phyloP scores from a whole-genome alignment of 768 basidiomycete genomes.

The Hygrophorus russula region DNA sequence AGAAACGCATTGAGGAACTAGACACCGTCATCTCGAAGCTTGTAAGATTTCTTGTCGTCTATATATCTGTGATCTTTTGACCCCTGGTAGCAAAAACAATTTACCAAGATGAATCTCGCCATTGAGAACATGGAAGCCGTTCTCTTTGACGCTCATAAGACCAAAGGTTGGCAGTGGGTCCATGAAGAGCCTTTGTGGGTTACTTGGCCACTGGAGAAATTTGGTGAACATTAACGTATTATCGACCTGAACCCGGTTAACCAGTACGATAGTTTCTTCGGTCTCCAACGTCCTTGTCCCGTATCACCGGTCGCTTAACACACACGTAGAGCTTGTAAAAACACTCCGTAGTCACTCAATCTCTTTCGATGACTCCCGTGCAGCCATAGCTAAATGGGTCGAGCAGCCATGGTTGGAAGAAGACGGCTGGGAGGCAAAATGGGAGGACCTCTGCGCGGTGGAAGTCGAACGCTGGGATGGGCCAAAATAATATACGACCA shows the following conservation, averaged over 20 bases:
- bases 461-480: constrained; percentile 65
- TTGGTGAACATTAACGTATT: constrained; percentile 33
- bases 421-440: constrained; percentile 54
- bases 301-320: constrained; percentile 55
- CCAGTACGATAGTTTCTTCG: constrained; percentile 32
- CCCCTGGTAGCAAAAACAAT: constrained; percentile 49
- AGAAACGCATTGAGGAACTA: constrained; percentile 47
- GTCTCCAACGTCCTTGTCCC: constrained; percentile 45
- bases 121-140: constrained; percentile 57
- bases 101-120: constrained; percentile 50
- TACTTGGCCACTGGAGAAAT: constrained; percentile 74
- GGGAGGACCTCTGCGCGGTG: constrained; percentile 71
- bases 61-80: neutral
- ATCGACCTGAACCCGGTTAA: neutral
- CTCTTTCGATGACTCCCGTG: constrained; percentile 59
- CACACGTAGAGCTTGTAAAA: constrained; percentile 45
- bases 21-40: constrained; percentile 51
- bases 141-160: constrained; percentile 56
- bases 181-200: constrained; percentile 66
- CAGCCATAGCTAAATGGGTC: constrained; percentile 53
- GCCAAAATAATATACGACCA: neutral
- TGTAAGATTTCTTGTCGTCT: constrained; percentile 29
- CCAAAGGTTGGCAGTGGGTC: constrained; percentile 65
- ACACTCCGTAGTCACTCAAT: constrained; percentile 51
- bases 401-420: constrained; percentile 60